Evolutionary conservation across 2,329 filamentous ascomycete species (phyloP).

Genomic region (Claviceps spartinae): DNA sequence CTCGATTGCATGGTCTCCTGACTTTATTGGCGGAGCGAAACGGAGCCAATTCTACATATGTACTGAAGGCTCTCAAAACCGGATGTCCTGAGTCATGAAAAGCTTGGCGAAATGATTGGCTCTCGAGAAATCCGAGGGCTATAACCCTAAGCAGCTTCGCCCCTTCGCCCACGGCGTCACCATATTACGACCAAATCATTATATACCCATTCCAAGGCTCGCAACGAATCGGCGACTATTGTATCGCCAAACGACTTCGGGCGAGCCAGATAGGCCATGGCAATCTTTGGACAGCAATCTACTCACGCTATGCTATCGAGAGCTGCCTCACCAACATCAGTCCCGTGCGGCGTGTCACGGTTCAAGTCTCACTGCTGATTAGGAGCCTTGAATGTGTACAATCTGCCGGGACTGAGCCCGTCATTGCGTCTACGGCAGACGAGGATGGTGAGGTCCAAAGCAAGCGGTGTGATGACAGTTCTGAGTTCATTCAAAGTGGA

Average conservation of each 20-base stretch:
- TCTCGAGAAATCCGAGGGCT: no score
- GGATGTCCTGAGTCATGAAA: no score
- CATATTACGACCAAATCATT: constrained; percentile 63
- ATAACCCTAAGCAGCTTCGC: no score
- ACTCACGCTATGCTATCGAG: constrained; percentile 29
- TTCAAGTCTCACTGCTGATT: constrained; percentile 64
- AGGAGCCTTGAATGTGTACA: constrained; percentile 67
- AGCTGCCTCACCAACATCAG: constrained; percentile 62
- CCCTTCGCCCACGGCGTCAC: no score
- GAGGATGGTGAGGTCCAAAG: constrained; percentile 50
- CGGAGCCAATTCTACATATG: no score
- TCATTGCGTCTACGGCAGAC: constrained; percentile 63
- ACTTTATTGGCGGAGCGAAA: no score
- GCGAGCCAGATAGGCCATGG: constrained; percentile 71
- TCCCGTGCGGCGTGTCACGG: constrained; percentile 55
- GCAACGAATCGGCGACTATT: constrained; percentile 58
- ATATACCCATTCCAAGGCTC: constrained; percentile 64
- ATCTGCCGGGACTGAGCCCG: constrained; percentile 62
- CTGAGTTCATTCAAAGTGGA: constrained; percentile 64
- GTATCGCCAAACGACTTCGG: constrained; percentile 52
- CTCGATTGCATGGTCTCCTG: constrained; percentile 66
- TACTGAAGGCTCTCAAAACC: no score
- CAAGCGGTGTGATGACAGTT: constrained; percentile 52
- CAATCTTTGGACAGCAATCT: constrained; percentile 82
- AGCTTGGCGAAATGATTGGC: no score